Conservation (phyloP, 331 rosid species). For the Malus hybrid region DNA sequence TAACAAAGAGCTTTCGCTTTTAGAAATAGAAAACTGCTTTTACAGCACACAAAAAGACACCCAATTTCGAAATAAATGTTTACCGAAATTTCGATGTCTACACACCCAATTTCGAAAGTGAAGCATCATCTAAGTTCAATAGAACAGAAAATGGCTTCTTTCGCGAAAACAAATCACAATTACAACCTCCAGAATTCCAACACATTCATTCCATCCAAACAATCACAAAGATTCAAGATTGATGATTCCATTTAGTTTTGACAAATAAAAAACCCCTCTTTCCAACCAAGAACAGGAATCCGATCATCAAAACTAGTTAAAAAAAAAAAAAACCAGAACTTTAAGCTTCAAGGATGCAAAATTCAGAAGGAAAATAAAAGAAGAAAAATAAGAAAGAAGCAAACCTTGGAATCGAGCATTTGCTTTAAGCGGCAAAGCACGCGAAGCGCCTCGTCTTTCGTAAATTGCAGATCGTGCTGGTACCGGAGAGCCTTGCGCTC, state of each 20-base stretch:
- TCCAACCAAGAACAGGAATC: neutral
- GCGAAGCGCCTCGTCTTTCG: constrained; percentile 52
- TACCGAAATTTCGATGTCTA: neutral
- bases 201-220: neutral
- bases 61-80: neutral
- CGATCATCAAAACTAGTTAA: neutral
- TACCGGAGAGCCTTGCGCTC: constrained; percentile 46
- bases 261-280: neutral
- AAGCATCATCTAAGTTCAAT: neutral
- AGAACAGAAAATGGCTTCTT: neutral
- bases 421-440: constrained; percentile 58
- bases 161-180: neutral
- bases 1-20: neutral
- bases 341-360: neutral
- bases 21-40: neutral
- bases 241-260: neutral
- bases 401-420: constrained; percentile 67
- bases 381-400: neutral
- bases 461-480: constrained; percentile 36
- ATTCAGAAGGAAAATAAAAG: neutral
- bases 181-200: neutral
- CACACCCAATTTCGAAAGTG: neutral
- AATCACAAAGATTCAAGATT: neutral
- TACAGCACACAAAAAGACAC: neutral
- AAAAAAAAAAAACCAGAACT: neutral